A percentile compares a stretch with the other conserved stretches of the same genome.
Conservation (phyloP, 768 basidiomycete species). For the Leccinum rimulosum region DNA sequence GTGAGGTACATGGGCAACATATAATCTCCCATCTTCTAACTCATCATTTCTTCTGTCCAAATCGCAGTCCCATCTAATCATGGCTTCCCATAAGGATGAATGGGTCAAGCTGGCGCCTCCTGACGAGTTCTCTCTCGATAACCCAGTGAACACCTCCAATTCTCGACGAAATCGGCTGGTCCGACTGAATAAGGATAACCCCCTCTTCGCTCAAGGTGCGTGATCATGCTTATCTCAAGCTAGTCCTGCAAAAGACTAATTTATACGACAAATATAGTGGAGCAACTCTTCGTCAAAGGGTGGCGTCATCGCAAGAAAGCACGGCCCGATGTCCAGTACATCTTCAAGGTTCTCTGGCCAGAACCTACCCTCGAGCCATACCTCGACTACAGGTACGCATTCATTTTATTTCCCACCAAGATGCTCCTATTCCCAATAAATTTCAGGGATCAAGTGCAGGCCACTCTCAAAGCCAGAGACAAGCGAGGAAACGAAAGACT, state of each 20-base stretch:
- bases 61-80: conserved; percentile 12
- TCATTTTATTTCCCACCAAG: conserved; percentile 21
- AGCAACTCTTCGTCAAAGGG: conserved; percentile 47
- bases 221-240: neutral
- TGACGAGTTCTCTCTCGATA: conserved; percentile 38
- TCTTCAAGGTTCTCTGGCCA: conserved; percentile 52
- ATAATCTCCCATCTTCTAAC: conserved; percentile 16
- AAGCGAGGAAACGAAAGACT: conserved; percentile 51
- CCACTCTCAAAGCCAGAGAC: conserved; percentile 23
- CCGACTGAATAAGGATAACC: conserved; percentile 34
- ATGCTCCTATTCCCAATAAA: conserved; percentile 7
- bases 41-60: neutral
- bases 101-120: conserved; percentile 30
- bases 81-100: conserved; percentile 22
- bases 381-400: conserved; percentile 42
- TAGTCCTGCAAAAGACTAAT: neutral
- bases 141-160: conserved; percentile 38
- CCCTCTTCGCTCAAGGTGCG: conserved; percentile 43
- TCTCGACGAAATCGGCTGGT: conserved; percentile 44
- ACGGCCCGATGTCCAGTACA: conserved; percentile 44
- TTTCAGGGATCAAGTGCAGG: conserved; percentile 28
- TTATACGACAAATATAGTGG: conserved; percentile 35
- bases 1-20: conserved; percentile 23
- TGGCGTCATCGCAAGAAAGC: conserved; percentile 58
- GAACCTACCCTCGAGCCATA: conserved; percentile 44